A percentile compares a stretch with the other conserved stretches of the same genome.
Conservation (phyloP, 345 rosid genomes). For the Eucalyptus curtisii region DNA sequence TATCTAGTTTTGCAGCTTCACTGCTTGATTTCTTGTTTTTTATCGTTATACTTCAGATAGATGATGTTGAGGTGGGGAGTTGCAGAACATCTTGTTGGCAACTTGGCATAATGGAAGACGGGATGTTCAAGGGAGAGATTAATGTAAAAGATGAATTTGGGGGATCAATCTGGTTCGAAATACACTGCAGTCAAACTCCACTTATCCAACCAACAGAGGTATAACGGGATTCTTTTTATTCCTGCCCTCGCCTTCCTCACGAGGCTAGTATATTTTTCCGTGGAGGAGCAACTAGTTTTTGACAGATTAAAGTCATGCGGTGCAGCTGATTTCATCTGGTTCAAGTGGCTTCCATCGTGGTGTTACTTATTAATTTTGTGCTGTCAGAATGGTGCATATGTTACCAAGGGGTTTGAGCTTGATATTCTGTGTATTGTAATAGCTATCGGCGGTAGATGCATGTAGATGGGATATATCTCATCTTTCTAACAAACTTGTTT, state of each 20-base stretch:
- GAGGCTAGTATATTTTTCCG: not conserved
- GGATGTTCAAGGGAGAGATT: not conserved
- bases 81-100: not conserved
- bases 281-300: not conserved
- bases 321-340: not conserved
- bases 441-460: not conserved
- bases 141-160: not conserved
- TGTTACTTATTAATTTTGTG: not conserved
- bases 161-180: not conserved
- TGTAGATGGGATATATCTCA: not conserved
- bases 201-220: not conserved
- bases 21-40: not conserved
- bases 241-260: not conserved
- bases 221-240: not conserved
- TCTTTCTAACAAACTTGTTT: not conserved
- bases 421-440: not conserved
- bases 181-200: not conserved
- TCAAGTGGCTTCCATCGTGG: not conserved
- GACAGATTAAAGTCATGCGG: not conserved
- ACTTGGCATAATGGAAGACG: not conserved
- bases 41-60: not conserved
- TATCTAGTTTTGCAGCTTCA: not conserved
- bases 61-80: not conserved
- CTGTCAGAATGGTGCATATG: not conserved
- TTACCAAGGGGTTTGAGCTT: not conserved